phyloP scores from a whole-genome alignment of 2,329 filamentous ascomycete species.

The Scedosporium dehoogii region DNA sequence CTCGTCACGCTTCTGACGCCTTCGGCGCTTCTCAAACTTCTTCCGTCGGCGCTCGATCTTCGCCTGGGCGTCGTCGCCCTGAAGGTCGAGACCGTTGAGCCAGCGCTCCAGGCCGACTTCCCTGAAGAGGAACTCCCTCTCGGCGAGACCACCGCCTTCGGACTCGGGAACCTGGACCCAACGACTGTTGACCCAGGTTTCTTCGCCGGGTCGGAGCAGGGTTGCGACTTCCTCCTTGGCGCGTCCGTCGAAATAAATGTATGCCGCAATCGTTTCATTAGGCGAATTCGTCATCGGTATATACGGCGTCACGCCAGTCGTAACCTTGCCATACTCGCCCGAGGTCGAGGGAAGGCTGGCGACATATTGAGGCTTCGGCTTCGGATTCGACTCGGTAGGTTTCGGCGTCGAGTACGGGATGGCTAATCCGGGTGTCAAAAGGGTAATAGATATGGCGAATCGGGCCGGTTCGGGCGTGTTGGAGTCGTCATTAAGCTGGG shows the following conservation, averaged over 20 bases:
- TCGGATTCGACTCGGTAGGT: constrained; percentile 62
- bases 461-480: constrained; percentile 85
- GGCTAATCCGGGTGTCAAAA: constrained; percentile 77
- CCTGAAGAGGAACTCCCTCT: constrained; percentile 93
- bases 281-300: constrained; percentile 84
- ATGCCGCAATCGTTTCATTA: constrained; percentile 95
- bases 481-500: constrained; percentile 52
- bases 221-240: constrained; percentile 96
- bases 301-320: constrained; percentile 66
- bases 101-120: constrained; percentile 94
- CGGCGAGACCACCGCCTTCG: constrained; percentile 87
- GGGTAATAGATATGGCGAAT: constrained; percentile 95
- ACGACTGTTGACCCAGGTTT: constrained; percentile 97
- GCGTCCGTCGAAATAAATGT: constrained; percentile 97
- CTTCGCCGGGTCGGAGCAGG: constrained; percentile 79
- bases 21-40: constrained; percentile 62
- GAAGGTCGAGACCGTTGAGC: constrained; percentile 92
- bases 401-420: constrained; percentile 92
- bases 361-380: constrained; percentile 74
- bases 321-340: constrained; percentile 34
- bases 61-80: constrained; percentile 82
- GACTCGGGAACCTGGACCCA: constrained; percentile 92
- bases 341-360: constrained; percentile 52
- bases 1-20: constrained; percentile 43
- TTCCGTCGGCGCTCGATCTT: constrained; percentile 81